A percentile compares a stretch with the other conserved stretches of the same genome.
Evolutionary conservation across 2,329 filamentous ascomycete species (phyloP).

Genomic region (Hansfordia pulvinata): DNA sequence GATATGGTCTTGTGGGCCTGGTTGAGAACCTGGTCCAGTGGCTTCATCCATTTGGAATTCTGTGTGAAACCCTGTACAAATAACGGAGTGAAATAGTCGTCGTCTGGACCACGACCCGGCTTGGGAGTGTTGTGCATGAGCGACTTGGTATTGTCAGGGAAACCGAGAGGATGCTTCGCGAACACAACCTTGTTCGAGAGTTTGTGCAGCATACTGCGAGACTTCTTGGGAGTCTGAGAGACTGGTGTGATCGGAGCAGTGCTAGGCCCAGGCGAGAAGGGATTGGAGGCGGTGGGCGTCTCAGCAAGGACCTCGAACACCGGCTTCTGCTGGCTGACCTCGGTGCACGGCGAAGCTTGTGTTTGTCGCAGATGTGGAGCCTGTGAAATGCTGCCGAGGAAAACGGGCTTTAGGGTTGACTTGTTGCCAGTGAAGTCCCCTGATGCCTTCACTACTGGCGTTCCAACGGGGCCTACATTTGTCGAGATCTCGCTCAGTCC

Average conservation of each 20-base stretch:
- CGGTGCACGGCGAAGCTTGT: slow-evolving; percentile 12
- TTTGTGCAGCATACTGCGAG: slow-evolving; percentile 25
- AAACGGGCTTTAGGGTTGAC: too few relatives aligned
- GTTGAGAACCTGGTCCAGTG: slow-evolving; percentile 58
- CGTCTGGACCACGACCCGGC: slow-evolving; percentile 29
- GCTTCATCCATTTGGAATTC: slow-evolving; percentile 45
- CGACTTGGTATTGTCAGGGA: slow-evolving; percentile 28
- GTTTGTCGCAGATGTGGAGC: slow-evolving; percentile 8
- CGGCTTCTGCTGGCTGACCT: slow-evolving; percentile 15
- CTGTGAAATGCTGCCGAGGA: too few relatives aligned
- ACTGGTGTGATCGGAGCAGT: slow-evolving; percentile 13
- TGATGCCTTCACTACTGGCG: too few relatives aligned
- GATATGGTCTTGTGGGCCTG: slow-evolving; percentile 83
- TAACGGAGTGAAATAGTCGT: slow-evolving; percentile 51
- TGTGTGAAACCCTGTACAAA: slow-evolving; percentile 45
- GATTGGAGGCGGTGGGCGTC: too few relatives aligned
- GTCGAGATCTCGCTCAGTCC: too few relatives aligned
- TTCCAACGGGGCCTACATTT: slow-evolving; percentile 1
- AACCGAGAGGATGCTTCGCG: slow-evolving; percentile 46
- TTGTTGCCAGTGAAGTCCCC: too few relatives aligned
- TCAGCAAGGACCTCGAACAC: slow-evolving; percentile 17
- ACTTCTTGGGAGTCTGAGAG: slow-evolving; percentile 14
- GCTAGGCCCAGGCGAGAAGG: too few relatives aligned
- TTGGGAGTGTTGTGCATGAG: slow-evolving; percentile 26
- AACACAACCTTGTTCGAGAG: slow-evolving; percentile 69